Evolutionary conservation across 2,329 filamentous ascomycete genomes (phyloP).

Genomic region (Penicillium janthinellum): DNA sequence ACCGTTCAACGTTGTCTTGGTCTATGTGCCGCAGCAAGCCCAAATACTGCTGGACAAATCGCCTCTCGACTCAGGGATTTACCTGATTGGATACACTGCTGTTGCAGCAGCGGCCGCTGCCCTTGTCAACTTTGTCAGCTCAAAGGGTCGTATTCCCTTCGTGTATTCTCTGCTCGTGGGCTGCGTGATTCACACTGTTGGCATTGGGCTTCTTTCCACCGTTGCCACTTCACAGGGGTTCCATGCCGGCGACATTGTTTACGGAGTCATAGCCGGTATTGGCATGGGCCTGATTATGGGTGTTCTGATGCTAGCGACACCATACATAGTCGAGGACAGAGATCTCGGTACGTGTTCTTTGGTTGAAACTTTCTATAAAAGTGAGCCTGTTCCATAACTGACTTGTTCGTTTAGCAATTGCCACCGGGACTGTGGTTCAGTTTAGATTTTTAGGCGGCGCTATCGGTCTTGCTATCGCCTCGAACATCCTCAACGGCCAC

Average conservation of each 20-base stretch:
- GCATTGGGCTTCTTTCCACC: slow-evolving; percentile 28
- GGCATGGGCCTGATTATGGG: slow-evolving; percentile 28
- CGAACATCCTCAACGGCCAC: slow-evolving; percentile 29
- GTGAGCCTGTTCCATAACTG: neutral
- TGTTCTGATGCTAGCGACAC: slow-evolving; percentile 25
- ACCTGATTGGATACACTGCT: slow-evolving; percentile 30
- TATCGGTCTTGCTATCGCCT: slow-evolving; percentile 30
- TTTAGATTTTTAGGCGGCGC: slow-evolving; percentile 32
- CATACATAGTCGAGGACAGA: slow-evolving; percentile 30
- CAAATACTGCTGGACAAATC: slow-evolving; percentile 28
- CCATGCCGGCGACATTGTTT: slow-evolving; percentile 26
- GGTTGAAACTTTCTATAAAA: neutral
- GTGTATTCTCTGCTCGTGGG: slow-evolving; percentile 31
- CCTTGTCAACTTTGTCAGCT: slow-evolving; percentile 24
- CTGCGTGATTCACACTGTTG: slow-evolving; percentile 28
- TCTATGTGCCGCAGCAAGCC: slow-evolving; percentile 34
- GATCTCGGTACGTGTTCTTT: slow-evolving; percentile 25
- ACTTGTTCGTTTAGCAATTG: slow-evolving; percentile 18
- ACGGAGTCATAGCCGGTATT: slow-evolving; percentile 26
- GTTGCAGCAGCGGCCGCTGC: slow-evolving; percentile 28
- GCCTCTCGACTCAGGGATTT: slow-evolving; percentile 30
- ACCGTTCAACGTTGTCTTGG: slow-evolving; percentile 30
- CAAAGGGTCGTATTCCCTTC: slow-evolving; percentile 29
- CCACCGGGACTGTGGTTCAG: slow-evolving; percentile 29
- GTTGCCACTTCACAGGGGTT: slow-evolving; percentile 22